Evolutionary conservation across 2,329 filamentous ascomycete genomes (phyloP).

Genomic region (Truncatella angustata): DNA sequence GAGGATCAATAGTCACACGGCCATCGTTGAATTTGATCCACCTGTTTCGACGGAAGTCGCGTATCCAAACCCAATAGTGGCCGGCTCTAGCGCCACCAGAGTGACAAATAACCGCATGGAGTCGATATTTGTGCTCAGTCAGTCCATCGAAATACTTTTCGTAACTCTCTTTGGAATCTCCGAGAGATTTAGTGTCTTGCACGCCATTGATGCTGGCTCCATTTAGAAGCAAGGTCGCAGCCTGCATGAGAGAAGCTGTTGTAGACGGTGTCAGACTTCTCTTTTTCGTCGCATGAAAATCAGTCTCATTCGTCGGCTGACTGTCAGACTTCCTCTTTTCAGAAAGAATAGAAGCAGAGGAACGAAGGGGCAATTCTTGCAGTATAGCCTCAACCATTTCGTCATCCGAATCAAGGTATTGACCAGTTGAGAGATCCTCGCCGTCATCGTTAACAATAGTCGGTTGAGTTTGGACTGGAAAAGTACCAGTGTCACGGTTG

Average conservation of each 20-base stretch:
- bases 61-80: slow-evolving; percentile 97
- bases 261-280: too few relatives aligned
- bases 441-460: too few relatives aligned
- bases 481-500: too few relatives aligned
- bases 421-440: not conserved
- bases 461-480: too few relatives aligned
- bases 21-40: slow-evolving; percentile 97
- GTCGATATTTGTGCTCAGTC: slow-evolving; percentile 67
- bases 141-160: not conserved
- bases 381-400: not conserved
- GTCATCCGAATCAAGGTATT: not conserved
- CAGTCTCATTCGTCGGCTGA: not conserved
- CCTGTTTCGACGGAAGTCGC: slow-evolving; percentile 74
- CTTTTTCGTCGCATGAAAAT: not conserved
- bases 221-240: too few relatives aligned
- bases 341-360: not conserved
- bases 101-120: slow-evolving; percentile 94
- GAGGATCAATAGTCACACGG: slow-evolving; percentile 65
- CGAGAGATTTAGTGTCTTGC: too few relatives aligned
- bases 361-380: not conserved
- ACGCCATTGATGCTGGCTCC: too few relatives aligned
- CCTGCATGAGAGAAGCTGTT: too few relatives aligned
- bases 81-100: slow-evolving; percentile 71
- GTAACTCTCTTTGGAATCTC: not conserved
- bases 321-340: not conserved